Percentiles rank a stretch among this genome's conserved stretches.
Evolutionary conservation across 371 early-diverging fungal genomes (phyloP).

Genomic region (Apophysomyces trapeziformis): DNA sequence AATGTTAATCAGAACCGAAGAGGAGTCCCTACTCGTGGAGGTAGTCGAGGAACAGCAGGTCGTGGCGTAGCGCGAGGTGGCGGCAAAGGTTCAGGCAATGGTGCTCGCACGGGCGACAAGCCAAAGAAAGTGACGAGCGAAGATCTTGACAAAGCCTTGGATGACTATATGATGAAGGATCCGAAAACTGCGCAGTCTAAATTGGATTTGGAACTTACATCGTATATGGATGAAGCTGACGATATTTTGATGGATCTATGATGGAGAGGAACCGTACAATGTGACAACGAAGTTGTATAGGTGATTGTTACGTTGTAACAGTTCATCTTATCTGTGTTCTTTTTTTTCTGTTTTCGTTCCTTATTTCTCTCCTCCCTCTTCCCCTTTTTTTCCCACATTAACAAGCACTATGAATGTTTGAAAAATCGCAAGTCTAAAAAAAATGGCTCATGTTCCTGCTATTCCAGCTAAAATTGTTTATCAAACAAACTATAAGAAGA

Average conservation of each 20-base stretch:
- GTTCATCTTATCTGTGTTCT: background rate
- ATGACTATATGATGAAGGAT: constrained; percentile 58
- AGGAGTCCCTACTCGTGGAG: background rate
- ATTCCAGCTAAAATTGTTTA: too few relatives aligned
- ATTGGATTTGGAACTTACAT: constrained; percentile 46
- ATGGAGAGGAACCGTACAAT: constrained; percentile 16
- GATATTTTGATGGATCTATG: constrained; percentile 6
- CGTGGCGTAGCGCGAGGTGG: constrained; percentile 4
- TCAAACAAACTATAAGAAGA: too few relatives aligned
- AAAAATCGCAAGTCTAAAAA: too few relatives aligned
- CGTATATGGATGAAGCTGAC: constrained; percentile 49
- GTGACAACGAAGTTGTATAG: background rate
- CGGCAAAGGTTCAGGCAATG: background rate
- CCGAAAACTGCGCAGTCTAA: constrained; percentile 49
- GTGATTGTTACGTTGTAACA: background rate
- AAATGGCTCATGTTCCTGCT: too few relatives aligned
- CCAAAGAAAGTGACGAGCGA: constrained; percentile 28
- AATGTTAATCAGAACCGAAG: background rate
- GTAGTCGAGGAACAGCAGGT: background rate
- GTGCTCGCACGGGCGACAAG: constrained; percentile 1
- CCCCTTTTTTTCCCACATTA: too few relatives aligned
- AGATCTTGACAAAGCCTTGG: constrained; percentile 47
- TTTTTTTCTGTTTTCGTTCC: background rate
- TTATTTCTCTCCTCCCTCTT: background rate
- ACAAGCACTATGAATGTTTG: too few relatives aligned